Evolutionary conservation across 75 land plant species (phyloP).

Genomic region (Selaginella moellendorffii): DNA sequence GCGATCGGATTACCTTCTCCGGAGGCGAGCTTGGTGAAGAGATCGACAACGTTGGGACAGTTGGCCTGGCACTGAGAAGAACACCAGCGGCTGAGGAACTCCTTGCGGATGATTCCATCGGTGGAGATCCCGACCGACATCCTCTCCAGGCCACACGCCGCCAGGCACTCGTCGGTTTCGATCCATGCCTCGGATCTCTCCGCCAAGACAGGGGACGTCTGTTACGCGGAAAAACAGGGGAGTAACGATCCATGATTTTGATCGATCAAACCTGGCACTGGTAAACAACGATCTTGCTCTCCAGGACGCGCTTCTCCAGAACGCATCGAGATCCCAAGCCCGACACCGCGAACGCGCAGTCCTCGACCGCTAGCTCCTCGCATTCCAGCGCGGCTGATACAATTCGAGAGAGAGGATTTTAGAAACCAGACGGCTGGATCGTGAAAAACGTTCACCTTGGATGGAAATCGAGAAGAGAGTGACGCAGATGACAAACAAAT

Average conservation of each 20-base stretch:
- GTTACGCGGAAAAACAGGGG: background rate
- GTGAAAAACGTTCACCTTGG: too few species aligned
- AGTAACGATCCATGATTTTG: too few species aligned
- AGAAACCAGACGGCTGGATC: too few species aligned
- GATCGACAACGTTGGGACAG: constrained; percentile 19
- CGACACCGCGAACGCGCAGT: constrained; percentile 4
- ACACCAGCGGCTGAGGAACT: background rate
- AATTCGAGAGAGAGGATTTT: too few species aligned
- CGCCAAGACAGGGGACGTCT: constrained; percentile 14
- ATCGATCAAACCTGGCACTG: background rate
- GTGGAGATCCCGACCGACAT: constrained; percentile 15
- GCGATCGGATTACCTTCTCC: constrained; percentile 17
- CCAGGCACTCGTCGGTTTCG: constrained; percentile 13
- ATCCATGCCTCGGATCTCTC: constrained; percentile 12
- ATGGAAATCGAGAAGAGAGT: too few species aligned
- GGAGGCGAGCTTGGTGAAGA: constrained; percentile 15
- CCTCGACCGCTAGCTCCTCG: background rate
- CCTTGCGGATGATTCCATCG: constrained; percentile 9
- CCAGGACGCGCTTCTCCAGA: background rate
- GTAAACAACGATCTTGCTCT: background rate
- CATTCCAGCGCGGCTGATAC: background rate
- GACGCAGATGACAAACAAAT: too few species aligned
- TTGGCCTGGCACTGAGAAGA: constrained; percentile 7
- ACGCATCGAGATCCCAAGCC: background rate
- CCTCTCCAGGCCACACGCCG: constrained; percentile 12